These are phyloP conservation scores for Aaosphaeria arxii DNA, from an alignment of 2,329 filamentous ascomycete species.

Conservation along the genomic window DNA sequence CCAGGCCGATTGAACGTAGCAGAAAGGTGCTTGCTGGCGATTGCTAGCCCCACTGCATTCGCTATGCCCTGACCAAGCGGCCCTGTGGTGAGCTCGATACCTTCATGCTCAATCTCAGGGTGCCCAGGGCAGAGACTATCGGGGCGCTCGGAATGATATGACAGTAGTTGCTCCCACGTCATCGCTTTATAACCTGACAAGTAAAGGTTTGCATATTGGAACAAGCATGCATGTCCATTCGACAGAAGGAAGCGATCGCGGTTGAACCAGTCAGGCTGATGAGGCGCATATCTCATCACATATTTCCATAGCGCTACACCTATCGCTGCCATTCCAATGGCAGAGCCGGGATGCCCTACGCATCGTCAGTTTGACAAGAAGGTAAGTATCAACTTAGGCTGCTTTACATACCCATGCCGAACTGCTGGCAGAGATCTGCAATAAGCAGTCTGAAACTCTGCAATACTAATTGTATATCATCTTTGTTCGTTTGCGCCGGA, in stretches of 20 bases:
- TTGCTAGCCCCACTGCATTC: conserved; percentile 49
- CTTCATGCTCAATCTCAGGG: conserved; percentile 57
- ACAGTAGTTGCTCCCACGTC: conserved; percentile 57
- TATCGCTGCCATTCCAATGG: conserved; percentile 61
- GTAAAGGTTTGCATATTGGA: conserved; percentile 20
- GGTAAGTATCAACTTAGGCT: neutral
- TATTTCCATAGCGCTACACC: conserved; percentile 62
- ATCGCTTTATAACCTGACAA: conserved; percentile 53
- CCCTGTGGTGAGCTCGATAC: conserved; percentile 59
- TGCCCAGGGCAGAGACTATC: conserved; percentile 54
- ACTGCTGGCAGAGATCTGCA: conserved; percentile 66
- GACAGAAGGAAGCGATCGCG: conserved; percentile 62
- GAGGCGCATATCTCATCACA: conserved; percentile 58
- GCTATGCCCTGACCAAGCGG: conserved; percentile 59
- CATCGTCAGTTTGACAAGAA: neutral
- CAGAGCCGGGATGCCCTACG: conserved; percentile 33
- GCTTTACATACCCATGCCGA: conserved; percentile 56
- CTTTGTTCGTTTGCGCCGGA: conserved; percentile 6
- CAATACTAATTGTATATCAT: conserved; percentile 44
- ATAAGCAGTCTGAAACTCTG: conserved; percentile 62
- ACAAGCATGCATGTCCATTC: conserved; percentile 42
- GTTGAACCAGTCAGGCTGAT: conserved; percentile 57
- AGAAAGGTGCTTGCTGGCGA: conserved; percentile 55
- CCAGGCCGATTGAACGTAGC: conserved; percentile 52
- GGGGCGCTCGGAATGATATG: conserved; percentile 48